phyloP scores from a whole-genome alignment of 73 alveolate species.

The Stentor roeselii region DNA sequence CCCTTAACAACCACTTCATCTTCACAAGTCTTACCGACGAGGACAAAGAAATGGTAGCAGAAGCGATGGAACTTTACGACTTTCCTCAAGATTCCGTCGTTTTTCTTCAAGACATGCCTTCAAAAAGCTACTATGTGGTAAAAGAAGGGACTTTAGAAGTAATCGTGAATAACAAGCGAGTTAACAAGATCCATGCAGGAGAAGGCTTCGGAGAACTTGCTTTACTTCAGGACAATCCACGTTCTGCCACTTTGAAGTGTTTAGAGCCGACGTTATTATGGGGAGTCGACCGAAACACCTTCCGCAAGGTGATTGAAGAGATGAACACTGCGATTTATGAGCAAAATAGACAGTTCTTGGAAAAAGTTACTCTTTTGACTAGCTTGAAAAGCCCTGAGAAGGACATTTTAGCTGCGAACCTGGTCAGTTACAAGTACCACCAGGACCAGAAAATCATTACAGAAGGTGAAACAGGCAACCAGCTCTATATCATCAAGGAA shows the following conservation, averaged over 20 bases:
- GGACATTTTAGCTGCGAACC: neutral
- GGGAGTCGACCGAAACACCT: slow-evolving; percentile 88
- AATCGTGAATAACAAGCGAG: slow-evolving; percentile 8
- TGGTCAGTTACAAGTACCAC: slow-evolving; percentile 14
- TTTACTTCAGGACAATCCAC: slow-evolving; percentile 80
- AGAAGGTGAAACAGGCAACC: slow-evolving; percentile 82
- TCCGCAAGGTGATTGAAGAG: slow-evolving; percentile 62
- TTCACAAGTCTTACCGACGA: slow-evolving; percentile 28
- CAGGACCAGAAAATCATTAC: slow-evolving; percentile 57
- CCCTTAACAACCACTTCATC: slow-evolving; percentile 29
- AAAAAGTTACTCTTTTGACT: slow-evolving; percentile 33
- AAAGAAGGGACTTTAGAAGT: slow-evolving; percentile 16
- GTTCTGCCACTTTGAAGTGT: slow-evolving; percentile 86
- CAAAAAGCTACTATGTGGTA: slow-evolving; percentile 19
- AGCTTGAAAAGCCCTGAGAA: neutral
- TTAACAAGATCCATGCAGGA: slow-evolving; percentile 55
- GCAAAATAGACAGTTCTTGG: slow-evolving; percentile 42
- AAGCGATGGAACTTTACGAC: slow-evolving; percentile 11
- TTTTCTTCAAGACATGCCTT: slow-evolving; percentile 18
- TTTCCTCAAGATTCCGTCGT: neutral
- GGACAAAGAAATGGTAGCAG: slow-evolving; percentile 28
- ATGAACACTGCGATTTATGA: slow-evolving; percentile 38
- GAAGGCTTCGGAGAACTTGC: slow-evolving; percentile 95
- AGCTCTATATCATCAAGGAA: slow-evolving; percentile 63
- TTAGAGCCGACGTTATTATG: slow-evolving; percentile 67